Percentiles rank a stretch among this genome's conserved stretches.
Conservation (phyloP, 179 eudicot genomes). For the Actinidia chinensis region DNA sequence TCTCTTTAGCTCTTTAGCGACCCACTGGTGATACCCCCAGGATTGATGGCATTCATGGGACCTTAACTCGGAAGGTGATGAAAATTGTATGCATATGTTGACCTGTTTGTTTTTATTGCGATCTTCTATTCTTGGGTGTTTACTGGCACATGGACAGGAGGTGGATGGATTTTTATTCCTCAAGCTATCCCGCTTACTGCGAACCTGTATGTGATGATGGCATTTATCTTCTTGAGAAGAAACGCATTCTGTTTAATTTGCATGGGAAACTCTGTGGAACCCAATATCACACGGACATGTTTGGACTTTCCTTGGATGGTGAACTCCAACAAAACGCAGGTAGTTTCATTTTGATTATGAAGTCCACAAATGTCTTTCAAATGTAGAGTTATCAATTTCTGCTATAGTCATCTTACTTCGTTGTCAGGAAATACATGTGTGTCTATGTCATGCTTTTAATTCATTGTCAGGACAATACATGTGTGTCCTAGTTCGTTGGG, state of each 20-base stretch:
- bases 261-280: slow-evolving; percentile 56
- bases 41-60: slow-evolving; percentile 76
- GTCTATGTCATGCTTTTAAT: no score
- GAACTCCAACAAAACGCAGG: slow-evolving; percentile 85
- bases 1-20: slow-evolving; percentile 68
- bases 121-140: neutral
- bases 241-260: slow-evolving; percentile 79
- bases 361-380: neutral
- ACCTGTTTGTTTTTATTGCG: neutral
- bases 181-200: slow-evolving; percentile 59
- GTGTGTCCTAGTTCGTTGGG: no score
- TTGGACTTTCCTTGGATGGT: slow-evolving; percentile 61
- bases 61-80: slow-evolving; percentile 64
- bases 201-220: slow-evolving; percentile 73
- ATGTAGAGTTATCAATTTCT: neutral
- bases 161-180: slow-evolving; percentile 62
- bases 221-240: slow-evolving; percentile 91
- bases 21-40: slow-evolving; percentile 88
- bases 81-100: neutral
- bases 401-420: no score
- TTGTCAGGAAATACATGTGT: no score
- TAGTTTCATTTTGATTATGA: slow-evolving; percentile 21
- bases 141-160: slow-evolving; percentile 46
- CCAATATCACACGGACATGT: slow-evolving; percentile 48
- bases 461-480: neutral